Base-by-base conservation (phyloP, 2,329 filamentous ascomycete genomes). In the Xylariomycetidae sp. region DNA sequence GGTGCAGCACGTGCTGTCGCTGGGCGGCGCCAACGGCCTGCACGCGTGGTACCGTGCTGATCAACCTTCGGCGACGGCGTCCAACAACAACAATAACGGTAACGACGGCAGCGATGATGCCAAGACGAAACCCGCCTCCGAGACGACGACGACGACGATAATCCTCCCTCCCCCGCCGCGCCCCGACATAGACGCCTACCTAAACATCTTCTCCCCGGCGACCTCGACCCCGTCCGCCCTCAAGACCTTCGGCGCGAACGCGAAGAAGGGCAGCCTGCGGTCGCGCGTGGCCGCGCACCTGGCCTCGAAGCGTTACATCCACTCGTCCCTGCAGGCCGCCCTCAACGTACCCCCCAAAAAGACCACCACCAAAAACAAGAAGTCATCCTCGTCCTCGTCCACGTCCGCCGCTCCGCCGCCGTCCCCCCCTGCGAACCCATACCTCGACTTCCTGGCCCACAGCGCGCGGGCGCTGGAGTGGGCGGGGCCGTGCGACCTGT, bases 391-490 rank as follows among this genome's bases (percentile, higher is more conserved):
- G n/a, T n/a, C n/a, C n/a, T n/a, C n/a, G n/a, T n/a, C n/a, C n/a
- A n/a, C n/a, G n/a, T n/a, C n/a, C n/a, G n/a, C n/a, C n/a, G n/a
- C n/a, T n/a, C n/a, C n/a, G n/a, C n/a, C n/a, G n/a, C n/a, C n/a
- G n/a, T 29, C 38, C 5, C 26, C 34, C 49, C 63, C 49, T 29
- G 49, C 46, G 5, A 88, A 88, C 52, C 83, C 82, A 0, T 85
- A 82, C 56, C 66, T 79, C 33, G 71, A 80, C 47, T 74, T 84
- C 49, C 85, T 82, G 72, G 63, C 66, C 16, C 85, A 81, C 74
- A 71, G 75, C 2, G 79, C 74, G 47, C 69, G 72, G 17, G 69
- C 69, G 40, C 65, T 88, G 6, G 74, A 82, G 58, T 83, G 80
- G 79, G 71, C 70, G 31, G 79, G 81, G 2, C 77, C 82, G 3